phyloP scores from a whole-genome alignment of 2,329 filamentous ascomycete species.

The Rutstroemia sp. region DNA sequence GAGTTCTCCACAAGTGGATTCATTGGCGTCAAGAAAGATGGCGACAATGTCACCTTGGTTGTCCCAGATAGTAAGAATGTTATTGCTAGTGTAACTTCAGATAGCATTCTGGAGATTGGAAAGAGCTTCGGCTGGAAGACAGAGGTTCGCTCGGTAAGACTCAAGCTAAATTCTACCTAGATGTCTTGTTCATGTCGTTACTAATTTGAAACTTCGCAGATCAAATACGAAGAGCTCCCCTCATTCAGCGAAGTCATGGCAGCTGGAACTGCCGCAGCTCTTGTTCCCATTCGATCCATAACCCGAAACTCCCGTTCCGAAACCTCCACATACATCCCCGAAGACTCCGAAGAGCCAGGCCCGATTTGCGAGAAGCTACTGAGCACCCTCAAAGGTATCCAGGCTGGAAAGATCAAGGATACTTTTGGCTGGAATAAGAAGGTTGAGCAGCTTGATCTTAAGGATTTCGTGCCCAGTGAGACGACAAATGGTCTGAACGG shows the following conservation, averaged over 20 bases:
- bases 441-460: conserved; percentile 24
- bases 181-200: neutral
- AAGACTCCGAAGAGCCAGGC: conserved; percentile 60
- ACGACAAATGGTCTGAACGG: conserved; percentile 14
- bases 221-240: conserved; percentile 53
- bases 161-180: neutral
- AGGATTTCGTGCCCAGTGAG: conserved; percentile 21
- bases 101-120: conserved; percentile 70
- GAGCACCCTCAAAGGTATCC: conserved; percentile 73
- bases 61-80: conserved; percentile 84
- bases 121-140: conserved; percentile 76
- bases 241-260: conserved; percentile 75
- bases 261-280: conserved; percentile 81
- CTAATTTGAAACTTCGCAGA: conserved; percentile 35
- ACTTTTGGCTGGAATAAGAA: conserved; percentile 30
- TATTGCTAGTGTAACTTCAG: conserved; percentile 79
- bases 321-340: conserved; percentile 48
- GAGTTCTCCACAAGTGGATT: conserved; percentile 96
- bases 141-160: conserved; percentile 61
- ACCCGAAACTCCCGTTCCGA: conserved; percentile 53
- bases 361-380: conserved; percentile 67
- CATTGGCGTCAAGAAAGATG: conserved; percentile 63
- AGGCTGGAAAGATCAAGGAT: conserved; percentile 73
- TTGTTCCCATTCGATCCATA: conserved; percentile 89
- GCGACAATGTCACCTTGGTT: conserved; percentile 43